Base-by-base conservation (phyloP, 129 eudicot genomes). In the Tagetes erecta region DNA sequence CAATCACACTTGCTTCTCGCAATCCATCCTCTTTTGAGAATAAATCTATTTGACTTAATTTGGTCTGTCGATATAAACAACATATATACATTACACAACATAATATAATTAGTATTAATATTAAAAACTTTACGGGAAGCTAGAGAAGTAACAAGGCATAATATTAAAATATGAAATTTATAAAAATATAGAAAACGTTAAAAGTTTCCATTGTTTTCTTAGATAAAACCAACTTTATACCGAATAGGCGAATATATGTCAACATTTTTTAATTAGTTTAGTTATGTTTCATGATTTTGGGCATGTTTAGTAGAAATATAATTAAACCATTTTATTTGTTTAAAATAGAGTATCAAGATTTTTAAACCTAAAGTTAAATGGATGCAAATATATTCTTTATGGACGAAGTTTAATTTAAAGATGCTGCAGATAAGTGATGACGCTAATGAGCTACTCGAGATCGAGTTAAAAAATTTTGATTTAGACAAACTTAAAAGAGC, bases 1-100 rank as follows among this genome's bases (percentile, higher is more conserved):
- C 89, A 75, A 76, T 74, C 68, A 94, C 96, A 41, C 96, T 86
- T 0, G 97, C 97, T 82, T 88, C 97, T 73, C 97, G 80, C n/a
- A 86, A 4, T 7, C 89, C 97, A 30, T 86, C 98, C 6, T 64
- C 78, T 37, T 90, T 92, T 6, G 88, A 82, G 77, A 94, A 94
- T 30, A 94, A 49, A 45, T 94, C 97, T 80, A 94, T 90, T 71
- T 86, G 88, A 0, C 96, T 92, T 78, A 94, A 74, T 68, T 81
- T 88, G 0, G 90, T 80, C 98, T 90, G 91, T 0, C 8, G 4
- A 71, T 10, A 42, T 0, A 36, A 53, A 44, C 35, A 72, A 14
- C 6, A 11, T 12, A n/a, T 44, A 44, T n/a, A n/a, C n/a, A n/a
- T n/a, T n/a, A n/a, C n/a, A n/a, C n/a, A n/a, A n/a, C n/a, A n/a